A percentile compares a stretch with the other conserved stretches of the same genome.
Evolutionary conservation across 2,329 filamentous ascomycete species (phyloP).

Genomic region (Neonectria neomacrospora): DNA sequence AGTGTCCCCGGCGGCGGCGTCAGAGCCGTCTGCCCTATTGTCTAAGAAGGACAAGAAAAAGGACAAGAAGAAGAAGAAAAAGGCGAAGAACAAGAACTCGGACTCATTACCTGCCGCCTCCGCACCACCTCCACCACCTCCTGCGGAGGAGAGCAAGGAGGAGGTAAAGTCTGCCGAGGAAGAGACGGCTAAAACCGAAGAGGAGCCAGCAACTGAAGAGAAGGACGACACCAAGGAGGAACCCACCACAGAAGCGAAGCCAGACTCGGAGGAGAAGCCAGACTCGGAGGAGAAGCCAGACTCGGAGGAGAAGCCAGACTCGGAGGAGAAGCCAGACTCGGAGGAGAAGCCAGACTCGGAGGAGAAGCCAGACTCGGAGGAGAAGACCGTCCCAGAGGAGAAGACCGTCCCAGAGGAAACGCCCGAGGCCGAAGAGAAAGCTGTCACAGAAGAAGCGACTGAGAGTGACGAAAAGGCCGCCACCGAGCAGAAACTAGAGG

Average conservation of each 20-base stretch:
- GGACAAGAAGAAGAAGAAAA: constrained; percentile 29
- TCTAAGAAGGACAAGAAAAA: constrained; percentile 40
- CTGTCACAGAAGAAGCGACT: constrained; percentile 5
- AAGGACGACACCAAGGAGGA: constrained; percentile 14
- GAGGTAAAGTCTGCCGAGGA: constrained; percentile 30
- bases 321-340: constrained; percentile 15
- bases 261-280: constrained; percentile 12
- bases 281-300: not conserved
- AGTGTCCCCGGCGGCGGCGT: constrained; percentile 16
- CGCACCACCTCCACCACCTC: constrained; percentile 17
- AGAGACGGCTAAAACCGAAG: constrained; percentile 16
- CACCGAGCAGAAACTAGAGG: constrained; percentile 9
- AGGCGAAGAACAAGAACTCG: constrained; percentile 22
- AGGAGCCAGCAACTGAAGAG: constrained; percentile 14
- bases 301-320: constrained; percentile 7
- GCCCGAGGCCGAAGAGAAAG: constrained; percentile 13
- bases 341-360: constrained; percentile 17
- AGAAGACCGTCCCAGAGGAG: too few relatives aligned
- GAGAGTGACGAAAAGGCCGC: constrained; percentile 5
- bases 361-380: not conserved
- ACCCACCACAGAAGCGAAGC: constrained; percentile 1
- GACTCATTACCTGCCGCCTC: constrained; percentile 15
- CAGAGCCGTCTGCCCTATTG: constrained; percentile 20
- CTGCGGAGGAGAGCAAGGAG: constrained; percentile 26
- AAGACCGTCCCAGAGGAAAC: not conserved